A percentile compares a stretch with the other conserved stretches of the same genome.
Conservation (phyloP, 2,329 filamentous ascomycete genomes). For the Xylaria sp. region DNA sequence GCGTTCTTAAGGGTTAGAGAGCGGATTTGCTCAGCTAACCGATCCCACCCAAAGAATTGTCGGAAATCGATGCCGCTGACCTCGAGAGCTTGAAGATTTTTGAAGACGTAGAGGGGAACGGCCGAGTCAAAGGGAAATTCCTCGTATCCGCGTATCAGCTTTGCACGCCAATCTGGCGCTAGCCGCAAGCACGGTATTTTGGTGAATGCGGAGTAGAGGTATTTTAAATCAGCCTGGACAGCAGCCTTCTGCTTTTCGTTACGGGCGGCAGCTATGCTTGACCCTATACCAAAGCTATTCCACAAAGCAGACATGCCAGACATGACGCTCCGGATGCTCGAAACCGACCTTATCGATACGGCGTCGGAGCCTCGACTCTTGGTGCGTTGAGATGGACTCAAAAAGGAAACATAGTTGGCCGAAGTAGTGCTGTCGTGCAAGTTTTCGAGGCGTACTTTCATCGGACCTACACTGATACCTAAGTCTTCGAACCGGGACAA, state of each 20-base stretch:
- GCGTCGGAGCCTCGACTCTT: conserved; percentile 84
- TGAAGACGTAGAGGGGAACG: conserved; percentile 95
- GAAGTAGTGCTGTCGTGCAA: conserved; percentile 88
- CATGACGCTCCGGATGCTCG: conserved; percentile 96
- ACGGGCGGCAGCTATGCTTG: conserved; percentile 81
- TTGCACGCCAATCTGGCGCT: conserved; percentile 91
- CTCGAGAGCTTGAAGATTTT: conserved; percentile 93
- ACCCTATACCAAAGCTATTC: conserved; percentile 86
- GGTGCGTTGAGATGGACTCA: conserved; percentile 83
- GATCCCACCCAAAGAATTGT: conserved; percentile 97
- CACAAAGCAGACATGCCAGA: conserved; percentile 94
- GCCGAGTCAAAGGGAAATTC: conserved; percentile 98
- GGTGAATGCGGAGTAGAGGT: conserved; percentile 97
- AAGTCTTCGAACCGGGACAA: conserved; percentile 95
- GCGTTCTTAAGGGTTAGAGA: conserved; percentile 90
- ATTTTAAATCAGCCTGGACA: conserved; percentile 87
- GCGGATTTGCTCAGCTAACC: conserved; percentile 88
- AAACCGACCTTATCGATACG: conserved; percentile 93
- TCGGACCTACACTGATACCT: conserved; percentile 88
- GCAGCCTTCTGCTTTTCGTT: conserved; percentile 91
- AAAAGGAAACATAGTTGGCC: conserved; percentile 94
- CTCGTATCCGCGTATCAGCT: conserved; percentile 91
- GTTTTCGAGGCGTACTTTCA: conserved; percentile 96
- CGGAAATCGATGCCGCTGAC: conserved; percentile 96
- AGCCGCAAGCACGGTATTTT: conserved; percentile 94